Base-by-base conservation (phyloP, 345 rosid species). In the Acer yangbiense region DNA sequence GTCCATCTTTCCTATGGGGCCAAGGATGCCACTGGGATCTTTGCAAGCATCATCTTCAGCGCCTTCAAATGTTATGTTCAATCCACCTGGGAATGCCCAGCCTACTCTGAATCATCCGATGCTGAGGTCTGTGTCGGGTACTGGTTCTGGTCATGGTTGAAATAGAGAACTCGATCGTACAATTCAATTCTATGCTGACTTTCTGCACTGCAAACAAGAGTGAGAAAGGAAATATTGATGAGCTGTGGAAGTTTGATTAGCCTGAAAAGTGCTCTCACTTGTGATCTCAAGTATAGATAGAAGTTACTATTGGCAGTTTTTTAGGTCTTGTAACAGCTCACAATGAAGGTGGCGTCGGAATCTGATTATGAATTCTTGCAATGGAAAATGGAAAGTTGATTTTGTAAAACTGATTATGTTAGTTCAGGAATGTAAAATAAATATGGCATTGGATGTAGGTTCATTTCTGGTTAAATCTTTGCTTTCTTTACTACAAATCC, bases 11-110 rank as follows among this genome's bases (percentile, higher is more conserved):
- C 81, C 93, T 0, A 69, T 87, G 78, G 99, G 97, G 29, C 93
- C 91, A 3, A 90, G 98, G 84, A 84, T 91, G 68, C 98, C 99
- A 41, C 81, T 88, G 3, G 71, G 90, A 6, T 88, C 96, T 1
- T 85, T 95, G 78, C 97, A 93, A 73, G 85, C 93, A 64, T 90
- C 94, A 43, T 81, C 92, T 13, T 86, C 97, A 3, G 81, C 83
- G 25, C 87, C 89, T 41, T 77, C 92, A 25, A 88, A 83, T 76
- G 91, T 73, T 21, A 86, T 89, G 90, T 88, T 87, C 77, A 87
- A 78, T 46, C 67, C 77, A 69, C 69, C 83, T 0, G 91, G 93
- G 12, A 89, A 86, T 87, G 75, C 83, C 35, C 92, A 87, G 82
- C 82, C 94, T 54, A 48, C 81, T 50, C 81, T 83, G 74, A 89